Conservation (phyloP, 345 rosid genomes). For the Nasturtium officinale region DNA sequence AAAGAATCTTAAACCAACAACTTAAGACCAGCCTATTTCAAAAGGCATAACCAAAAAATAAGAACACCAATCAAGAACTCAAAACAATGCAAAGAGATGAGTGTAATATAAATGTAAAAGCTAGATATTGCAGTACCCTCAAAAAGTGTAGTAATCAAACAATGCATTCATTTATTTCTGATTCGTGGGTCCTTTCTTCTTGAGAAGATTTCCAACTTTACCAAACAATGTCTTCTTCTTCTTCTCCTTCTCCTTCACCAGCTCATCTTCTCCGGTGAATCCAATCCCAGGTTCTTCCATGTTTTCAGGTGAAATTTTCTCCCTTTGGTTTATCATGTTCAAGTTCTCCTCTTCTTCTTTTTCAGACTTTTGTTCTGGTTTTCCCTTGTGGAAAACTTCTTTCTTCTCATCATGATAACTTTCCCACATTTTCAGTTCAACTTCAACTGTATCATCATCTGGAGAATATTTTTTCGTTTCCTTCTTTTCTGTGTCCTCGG, state of each 20-base stretch:
- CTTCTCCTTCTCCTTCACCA: slow-evolving; percentile 46
- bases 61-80: slow-evolving; percentile 23
- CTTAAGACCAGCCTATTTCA: slow-evolving; percentile 19
- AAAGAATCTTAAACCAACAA: slow-evolving; percentile 34
- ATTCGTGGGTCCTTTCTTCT: slow-evolving; percentile 67
- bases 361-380: slow-evolving; percentile 56
- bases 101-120: slow-evolving; percentile 8
- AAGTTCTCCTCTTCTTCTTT: slow-evolving; percentile 61
- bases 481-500: slow-evolving; percentile 8
- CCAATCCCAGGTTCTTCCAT: slow-evolving; percentile 25
- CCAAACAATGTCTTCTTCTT: slow-evolving; percentile 87
- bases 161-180: slow-evolving; percentile 26
- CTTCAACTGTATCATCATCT: slow-evolving; percentile 61
- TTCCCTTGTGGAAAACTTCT: slow-evolving; percentile 69
- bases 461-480: slow-evolving; percentile 14
- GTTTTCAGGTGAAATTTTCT: slow-evolving; percentile 47
- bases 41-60: slow-evolving; percentile 5
- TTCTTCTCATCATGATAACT: slow-evolving; percentile 88
- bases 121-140: slow-evolving; percentile 21
- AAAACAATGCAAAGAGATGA: slow-evolving; percentile 3
- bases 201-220: slow-evolving; percentile 89
- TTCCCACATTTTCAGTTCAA: slow-evolving; percentile 86
- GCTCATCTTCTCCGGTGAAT: slow-evolving; percentile 52
- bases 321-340: slow-evolving; percentile 7
- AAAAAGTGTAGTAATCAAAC: slow-evolving; percentile 1